phyloP scores from a whole-genome alignment of 352 stramenopile genomes.

The Globisporangium carolinianum region DNA sequence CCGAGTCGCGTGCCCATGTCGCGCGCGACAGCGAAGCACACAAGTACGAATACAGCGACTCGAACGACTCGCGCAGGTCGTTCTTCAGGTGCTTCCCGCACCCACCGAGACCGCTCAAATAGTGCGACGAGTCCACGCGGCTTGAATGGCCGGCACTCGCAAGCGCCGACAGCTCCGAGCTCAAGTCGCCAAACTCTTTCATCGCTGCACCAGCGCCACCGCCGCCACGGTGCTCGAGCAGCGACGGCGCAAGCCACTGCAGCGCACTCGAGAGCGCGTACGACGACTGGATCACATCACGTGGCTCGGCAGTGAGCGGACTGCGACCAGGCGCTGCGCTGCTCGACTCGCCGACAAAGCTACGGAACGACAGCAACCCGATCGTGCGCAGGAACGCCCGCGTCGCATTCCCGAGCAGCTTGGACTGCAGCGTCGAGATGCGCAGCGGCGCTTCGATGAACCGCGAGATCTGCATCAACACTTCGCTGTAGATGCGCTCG shows the following conservation, averaged over 20 bases:
- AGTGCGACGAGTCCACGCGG: slow-evolving; percentile 41
- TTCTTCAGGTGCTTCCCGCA: slow-evolving; percentile 74
- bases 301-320: slow-evolving; percentile 28
- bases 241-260: slow-evolving; percentile 65
- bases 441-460: slow-evolving; percentile 77
- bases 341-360: slow-evolving; percentile 58
- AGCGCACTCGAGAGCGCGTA: slow-evolving; percentile 58
- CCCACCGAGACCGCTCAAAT: slow-evolving; percentile 66
- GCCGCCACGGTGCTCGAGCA: slow-evolving; percentile 19
- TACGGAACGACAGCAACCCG: slow-evolving; percentile 69
- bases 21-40: slow-evolving; percentile 70
- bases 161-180: slow-evolving; percentile 17
- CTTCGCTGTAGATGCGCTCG: slow-evolving; percentile 80
- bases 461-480: slow-evolving; percentile 74
- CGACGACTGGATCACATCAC: slow-evolving; percentile 64
- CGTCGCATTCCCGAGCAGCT: slow-evolving; percentile 69
- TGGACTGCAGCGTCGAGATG: slow-evolving; percentile 62
- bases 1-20: slow-evolving; percentile 75
- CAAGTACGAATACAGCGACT: slow-evolving; percentile 78
- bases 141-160: slow-evolving; percentile 2
- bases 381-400: slow-evolving; percentile 72
- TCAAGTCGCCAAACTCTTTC: slow-evolving; percentile 44
- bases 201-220: not conserved
- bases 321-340: slow-evolving; percentile 24
- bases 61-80: slow-evolving; percentile 75